Evolutionary conservation across 2,329 filamentous ascomycete genomes (phyloP).

Genomic region (Pestalotiopsis fici): DNA sequence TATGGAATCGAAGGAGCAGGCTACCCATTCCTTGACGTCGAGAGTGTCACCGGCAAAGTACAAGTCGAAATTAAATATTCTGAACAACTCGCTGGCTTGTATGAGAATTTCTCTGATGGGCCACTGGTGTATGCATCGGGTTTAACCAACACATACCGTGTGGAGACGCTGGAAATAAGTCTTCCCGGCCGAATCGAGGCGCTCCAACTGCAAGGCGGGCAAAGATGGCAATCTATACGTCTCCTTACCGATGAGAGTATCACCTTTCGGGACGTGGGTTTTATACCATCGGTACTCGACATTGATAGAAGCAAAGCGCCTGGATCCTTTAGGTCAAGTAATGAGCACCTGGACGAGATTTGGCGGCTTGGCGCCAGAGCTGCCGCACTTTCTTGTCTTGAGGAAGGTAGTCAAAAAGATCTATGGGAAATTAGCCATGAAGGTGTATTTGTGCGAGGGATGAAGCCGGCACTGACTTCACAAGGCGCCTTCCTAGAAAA

Average conservation of each 20-base stretch:
- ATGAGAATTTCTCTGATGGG: slow-evolving; percentile 29
- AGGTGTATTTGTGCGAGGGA: slow-evolving; percentile 27
- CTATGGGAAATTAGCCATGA: slow-evolving; percentile 30
- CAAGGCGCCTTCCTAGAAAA: slow-evolving; percentile 25
- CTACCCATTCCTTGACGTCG: slow-evolving; percentile 32
- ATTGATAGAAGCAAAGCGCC: slow-evolving; percentile 22
- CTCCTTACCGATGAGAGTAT: slow-evolving; percentile 34
- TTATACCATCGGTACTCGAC: slow-evolving; percentile 27
- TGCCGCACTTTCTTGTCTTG: slow-evolving; percentile 34
- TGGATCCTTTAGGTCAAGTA: slow-evolving; percentile 28
- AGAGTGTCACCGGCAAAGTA: slow-evolving; percentile 18
- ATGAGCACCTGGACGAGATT: slow-evolving; percentile 32
- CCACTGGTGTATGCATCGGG: slow-evolving; percentile 24
- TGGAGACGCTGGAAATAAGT: slow-evolving; percentile 39
- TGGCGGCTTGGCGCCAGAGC: slow-evolving; percentile 37
- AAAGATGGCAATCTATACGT: slow-evolving; percentile 38
- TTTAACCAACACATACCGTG: slow-evolving; percentile 34
- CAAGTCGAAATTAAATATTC: slow-evolving; percentile 38
- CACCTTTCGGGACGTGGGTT: slow-evolving; percentile 30
- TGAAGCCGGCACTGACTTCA: slow-evolving; percentile 25
- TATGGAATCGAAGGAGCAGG: slow-evolving; percentile 34
- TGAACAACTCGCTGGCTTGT: slow-evolving; percentile 30
- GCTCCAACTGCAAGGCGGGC: slow-evolving; percentile 39
- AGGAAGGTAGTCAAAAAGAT: slow-evolving; percentile 33
- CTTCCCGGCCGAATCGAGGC: slow-evolving; percentile 25